Evolutionary conservation across 495 filamentous ascomycete genomes (phyloP).

Genomic region (Penicillium herquei): DNA sequence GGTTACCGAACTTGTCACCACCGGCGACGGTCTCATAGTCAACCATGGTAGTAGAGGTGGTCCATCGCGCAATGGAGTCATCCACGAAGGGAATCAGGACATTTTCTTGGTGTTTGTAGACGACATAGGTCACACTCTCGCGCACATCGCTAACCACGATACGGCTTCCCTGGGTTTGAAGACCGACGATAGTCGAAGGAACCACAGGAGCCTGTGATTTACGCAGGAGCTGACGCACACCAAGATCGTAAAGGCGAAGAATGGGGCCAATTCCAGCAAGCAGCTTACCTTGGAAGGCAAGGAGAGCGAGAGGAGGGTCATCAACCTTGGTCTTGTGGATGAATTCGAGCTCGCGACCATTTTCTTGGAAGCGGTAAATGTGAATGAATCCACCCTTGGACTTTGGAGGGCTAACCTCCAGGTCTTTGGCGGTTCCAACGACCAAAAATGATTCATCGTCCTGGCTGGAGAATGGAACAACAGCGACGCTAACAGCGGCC

Average conservation of each 20-base stretch:
- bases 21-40: constrained; percentile 96
- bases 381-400: constrained; percentile 82
- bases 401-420: constrained; percentile 71
- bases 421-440: constrained; percentile 90
- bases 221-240: constrained; percentile 83
- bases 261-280: constrained; percentile 79
- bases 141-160: constrained; percentile 90
- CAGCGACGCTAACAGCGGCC: constrained; percentile 80
- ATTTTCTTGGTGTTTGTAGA: constrained; percentile 92
- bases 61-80: constrained; percentile 85
- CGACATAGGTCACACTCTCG: constrained; percentile 85
- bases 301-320: constrained; percentile 81
- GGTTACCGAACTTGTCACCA: constrained; percentile 95
- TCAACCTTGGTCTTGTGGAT: constrained; percentile 94
- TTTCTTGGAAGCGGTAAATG: constrained; percentile 85
- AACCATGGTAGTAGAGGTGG: constrained; percentile 83
- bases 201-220: constrained; percentile 82
- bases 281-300: constrained; percentile 88
- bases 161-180: constrained; percentile 88
- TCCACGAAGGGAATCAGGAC: constrained; percentile 88
- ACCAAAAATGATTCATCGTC: constrained; percentile 88
- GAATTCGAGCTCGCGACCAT: constrained; percentile 84
- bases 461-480: constrained; percentile 81
- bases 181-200: constrained; percentile 76
- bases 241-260: constrained; percentile 85